Base-by-base conservation (phyloP, 2,329 filamentous ascomycete genomes). In the Trichoderma cornu-damae region DNA sequence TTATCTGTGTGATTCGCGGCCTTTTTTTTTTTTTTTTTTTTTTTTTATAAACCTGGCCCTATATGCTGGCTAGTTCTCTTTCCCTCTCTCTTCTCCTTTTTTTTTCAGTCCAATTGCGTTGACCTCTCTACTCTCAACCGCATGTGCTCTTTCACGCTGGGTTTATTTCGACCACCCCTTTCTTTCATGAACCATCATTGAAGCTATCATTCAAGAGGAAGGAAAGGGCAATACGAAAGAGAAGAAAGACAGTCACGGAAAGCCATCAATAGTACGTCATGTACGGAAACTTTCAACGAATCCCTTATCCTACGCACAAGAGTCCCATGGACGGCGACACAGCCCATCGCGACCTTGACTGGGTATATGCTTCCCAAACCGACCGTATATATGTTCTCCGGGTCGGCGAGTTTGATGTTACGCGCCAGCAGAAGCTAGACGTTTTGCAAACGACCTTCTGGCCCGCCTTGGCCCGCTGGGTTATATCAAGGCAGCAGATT, bases 371-470 rank as follows among this genome's bases (percentile, higher is more conserved):
- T 48, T 60, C 62, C 16, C 51, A 58, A 24, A 61, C 63, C 26
- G 63, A 65, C 49, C 62, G 57, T 22, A 54, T 58, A 51, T 65
- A 64, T 42, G 55, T 59, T 48, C 50, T 61, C 44, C 56, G 30
- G 38, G 49, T 59, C 24, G 60, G 56, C 38, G 56, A 59, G 38
- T 54, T 52, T 43, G 57, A 55, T 40, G 58, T 64, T 9, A 60
- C 62, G 26, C 54, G 60, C 30, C 57, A 56, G 35, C 61, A 61
- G 20, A 63, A 65, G 58, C 51, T 64, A 4, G 55, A 56, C 8
- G 58, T 69, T 6, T 42, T 67, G 1, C 62, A 68, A 42, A 57
- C 44, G 2, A 54, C 55, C 50, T 68, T 67, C 38, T 69, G 67
- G 67, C 61, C 62, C 6, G 60, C 64, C 3, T 60, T 69, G 4